These are phyloP conservation scores for Prototheca wickerhamii DNA, from an alignment of 163 green algal genomes.

Conservation along the genomic window DNA sequence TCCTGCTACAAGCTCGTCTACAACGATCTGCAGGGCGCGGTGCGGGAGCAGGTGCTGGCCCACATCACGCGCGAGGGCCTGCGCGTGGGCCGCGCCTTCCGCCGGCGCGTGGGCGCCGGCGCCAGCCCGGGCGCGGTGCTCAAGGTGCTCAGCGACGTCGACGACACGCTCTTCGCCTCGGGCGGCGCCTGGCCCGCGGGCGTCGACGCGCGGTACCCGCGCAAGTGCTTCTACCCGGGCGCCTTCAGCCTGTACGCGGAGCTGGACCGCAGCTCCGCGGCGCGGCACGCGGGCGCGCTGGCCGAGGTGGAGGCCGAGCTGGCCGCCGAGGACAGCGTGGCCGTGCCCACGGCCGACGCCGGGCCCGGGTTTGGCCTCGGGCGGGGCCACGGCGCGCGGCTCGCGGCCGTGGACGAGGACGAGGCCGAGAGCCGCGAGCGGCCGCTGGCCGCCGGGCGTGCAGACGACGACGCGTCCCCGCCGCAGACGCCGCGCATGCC, in stretches of 20 bases:
- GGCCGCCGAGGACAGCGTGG: not conserved
- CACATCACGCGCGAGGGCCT: conserved; percentile 33
- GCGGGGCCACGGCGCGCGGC: too few relatives aligned
- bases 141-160: conserved; percentile 52
- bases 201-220: conserved; percentile 38
- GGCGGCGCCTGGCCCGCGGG: conserved; percentile 43
- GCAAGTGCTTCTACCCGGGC: conserved; percentile 48
- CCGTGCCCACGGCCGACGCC: too few relatives aligned
- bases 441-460: too few relatives aligned
- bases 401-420: too few relatives aligned
- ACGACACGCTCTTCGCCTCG: conserved; percentile 54
- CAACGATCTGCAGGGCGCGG: conserved; percentile 38
- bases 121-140: conserved; percentile 6
- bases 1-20: conserved; percentile 50
- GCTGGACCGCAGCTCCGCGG: conserved; percentile 39
- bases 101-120: not conserved
- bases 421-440: too few relatives aligned
- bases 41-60: conserved; percentile 30
- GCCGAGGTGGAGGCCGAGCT: not conserved
- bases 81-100: conserved; percentile 17
- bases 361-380: too few relatives aligned
- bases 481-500: too few relatives aligned
- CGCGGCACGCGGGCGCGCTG: conserved; percentile 10
- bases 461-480: too few relatives aligned
- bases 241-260: conserved; percentile 43